These are phyloP conservation scores for Diaporthe aspalathi DNA, from an alignment of 2,329 filamentous ascomycete genomes.

Conservation along the genomic window DNA sequence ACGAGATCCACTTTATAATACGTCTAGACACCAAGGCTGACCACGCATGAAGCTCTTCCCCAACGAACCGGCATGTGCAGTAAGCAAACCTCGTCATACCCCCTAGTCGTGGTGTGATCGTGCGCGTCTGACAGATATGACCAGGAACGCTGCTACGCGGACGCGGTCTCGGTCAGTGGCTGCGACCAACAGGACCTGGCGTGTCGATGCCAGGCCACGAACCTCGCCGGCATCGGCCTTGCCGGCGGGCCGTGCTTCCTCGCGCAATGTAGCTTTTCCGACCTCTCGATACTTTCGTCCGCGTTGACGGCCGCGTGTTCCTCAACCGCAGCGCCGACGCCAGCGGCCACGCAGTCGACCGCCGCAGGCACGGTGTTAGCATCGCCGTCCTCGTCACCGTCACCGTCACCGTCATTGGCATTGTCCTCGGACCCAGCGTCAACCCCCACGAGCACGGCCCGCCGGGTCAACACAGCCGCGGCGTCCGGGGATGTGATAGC, in stretches of 20 bases:
- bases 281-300: constrained; percentile 11
- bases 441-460: neutral
- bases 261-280: constrained; percentile 11
- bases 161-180: constrained; percentile 6
- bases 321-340: neutral
- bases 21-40: constrained; percentile 29
- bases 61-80: constrained; percentile 28
- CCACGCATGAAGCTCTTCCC: constrained; percentile 8
- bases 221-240: constrained; percentile 12
- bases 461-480: neutral
- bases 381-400: neutral
- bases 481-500: constrained; percentile 18
- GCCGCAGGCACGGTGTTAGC: neutral
- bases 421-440: neutral
- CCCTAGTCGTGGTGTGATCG: too few species aligned
- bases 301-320: constrained; percentile 10
- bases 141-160: constrained; percentile 19
- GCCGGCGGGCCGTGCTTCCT: constrained; percentile 27
- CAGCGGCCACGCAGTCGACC: neutral
- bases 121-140: neutral
- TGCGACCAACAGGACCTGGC: constrained; percentile 2
- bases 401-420: neutral
- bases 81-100: neutral
- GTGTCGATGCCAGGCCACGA: constrained; percentile 3
- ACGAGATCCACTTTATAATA: neutral